Evolutionary conservation across 2,329 filamentous ascomycete species (phyloP).

Genomic region (Mollisia scopiformis): DNA sequence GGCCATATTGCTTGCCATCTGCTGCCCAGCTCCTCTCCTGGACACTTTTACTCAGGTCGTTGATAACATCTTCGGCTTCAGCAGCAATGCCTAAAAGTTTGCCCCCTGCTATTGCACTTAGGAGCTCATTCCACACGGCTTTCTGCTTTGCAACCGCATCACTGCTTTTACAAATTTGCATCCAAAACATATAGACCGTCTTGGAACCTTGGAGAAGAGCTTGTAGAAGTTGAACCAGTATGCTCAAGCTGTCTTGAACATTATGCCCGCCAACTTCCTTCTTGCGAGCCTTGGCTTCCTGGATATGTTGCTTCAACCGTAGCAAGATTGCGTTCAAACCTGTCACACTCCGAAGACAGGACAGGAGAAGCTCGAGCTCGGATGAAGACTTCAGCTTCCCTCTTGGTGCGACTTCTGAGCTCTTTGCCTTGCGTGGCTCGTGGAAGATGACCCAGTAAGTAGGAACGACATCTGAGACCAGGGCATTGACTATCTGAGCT

Average conservation of each 20-base stretch:
- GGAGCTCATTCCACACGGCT: constrained; percentile 65
- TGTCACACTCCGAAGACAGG: constrained; percentile 71
- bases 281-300: constrained; percentile 46
- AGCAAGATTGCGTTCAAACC: constrained; percentile 78
- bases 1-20: constrained; percentile 33
- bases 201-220: constrained; percentile 46
- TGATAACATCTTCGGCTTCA: constrained; percentile 50
- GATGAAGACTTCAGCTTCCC: constrained; percentile 13
- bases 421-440: constrained; percentile 42
- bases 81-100: constrained; percentile 60
- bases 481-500: constrained; percentile 73
- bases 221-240: constrained; percentile 47
- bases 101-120: constrained; percentile 61
- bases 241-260: constrained; percentile 38
- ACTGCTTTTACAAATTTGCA: constrained; percentile 42
- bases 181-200: constrained; percentile 47
- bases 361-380: constrained; percentile 56
- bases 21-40: constrained; percentile 34
- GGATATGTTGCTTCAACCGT: constrained; percentile 66
- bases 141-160: constrained; percentile 44
- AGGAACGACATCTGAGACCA: constrained; percentile 76
- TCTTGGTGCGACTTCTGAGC: constrained; percentile 18
- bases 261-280: constrained; percentile 33
- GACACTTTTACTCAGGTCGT: constrained; percentile 32
- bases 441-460: constrained; percentile 77